Evolutionary conservation across 2,329 filamentous ascomycete genomes (phyloP), one percentile per base, ranked within the genome.

Genomic region (Stagonosporopsis rhizophila): DNA sequence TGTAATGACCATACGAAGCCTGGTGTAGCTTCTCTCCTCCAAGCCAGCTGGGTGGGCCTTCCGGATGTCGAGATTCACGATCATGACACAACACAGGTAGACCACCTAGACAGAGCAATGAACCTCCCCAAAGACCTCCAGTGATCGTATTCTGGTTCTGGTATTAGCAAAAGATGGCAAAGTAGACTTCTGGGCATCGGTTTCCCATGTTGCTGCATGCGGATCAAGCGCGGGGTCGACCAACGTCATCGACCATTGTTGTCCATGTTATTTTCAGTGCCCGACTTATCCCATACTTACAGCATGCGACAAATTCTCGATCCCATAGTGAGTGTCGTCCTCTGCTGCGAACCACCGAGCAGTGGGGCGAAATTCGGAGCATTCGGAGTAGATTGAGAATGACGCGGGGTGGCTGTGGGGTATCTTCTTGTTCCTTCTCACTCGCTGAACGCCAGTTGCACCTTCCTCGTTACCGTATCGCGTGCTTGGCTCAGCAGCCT

Each of bases 391-490:
- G 38, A 40, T 6, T 3, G 41, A 56, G 47, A 45, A 60, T 37
- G 49, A 59, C 49, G 44, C 45, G 58, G 55, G 53, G 52, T 38
- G 49, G 32, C 47, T 52, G 53, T 23, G 41, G 17, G 32, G 44
- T 55, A 39, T 68, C 59, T 64, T 68, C 59, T 64, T 57, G 61
- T 65, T 63, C 42, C 49, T 42, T 68, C 49, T 65, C 45, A 70
- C 63, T 70, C 61, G 64, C 57, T 55, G 42, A 53, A 48, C 37
- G 51, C 22, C 20, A 27, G 28, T 46, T 55, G 47, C 68, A 63
- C 69, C 65, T 70, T 69, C 61, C 63, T 62, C 39, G 53, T 54
- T 64, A 30, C 51, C 59, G 59, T 50, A 60, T 67, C 61, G 67
- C 62, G 62, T 49, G 52, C 44, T 57, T 60, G 57, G 58, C 59